Percentiles rank a stretch among this genome's conserved stretches.
These are phyloP conservation scores for Erodium trifolium DNA, from an alignment of 441 rosid species.

Conservation along the genomic window DNA sequence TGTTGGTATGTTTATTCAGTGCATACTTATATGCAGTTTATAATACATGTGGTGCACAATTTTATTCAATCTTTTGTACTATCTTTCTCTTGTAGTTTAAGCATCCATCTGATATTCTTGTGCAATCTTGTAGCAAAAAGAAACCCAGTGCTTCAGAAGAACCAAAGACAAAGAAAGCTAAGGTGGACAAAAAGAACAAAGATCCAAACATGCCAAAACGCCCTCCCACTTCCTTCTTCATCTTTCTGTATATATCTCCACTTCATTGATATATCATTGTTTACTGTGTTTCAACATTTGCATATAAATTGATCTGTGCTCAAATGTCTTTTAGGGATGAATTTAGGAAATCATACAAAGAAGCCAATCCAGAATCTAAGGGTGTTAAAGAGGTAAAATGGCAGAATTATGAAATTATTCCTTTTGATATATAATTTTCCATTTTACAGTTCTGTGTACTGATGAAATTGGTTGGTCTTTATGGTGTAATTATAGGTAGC, in stretches of 20 bases:
- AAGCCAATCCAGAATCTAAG: slow-evolving; percentile 48
- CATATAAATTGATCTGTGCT: not conserved
- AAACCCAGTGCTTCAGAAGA: slow-evolving; percentile 35
- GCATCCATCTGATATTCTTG: not conserved
- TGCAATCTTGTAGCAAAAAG: slow-evolving; percentile 42
- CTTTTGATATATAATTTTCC: not conserved
- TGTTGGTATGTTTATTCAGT: not conserved
- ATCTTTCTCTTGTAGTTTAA: not conserved
- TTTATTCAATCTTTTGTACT: not conserved
- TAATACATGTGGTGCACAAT: not conserved
- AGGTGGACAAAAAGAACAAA: slow-evolving; percentile 37
- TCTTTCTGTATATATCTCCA: slow-evolving; percentile 47
- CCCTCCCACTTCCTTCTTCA: slow-evolving; percentile 76
- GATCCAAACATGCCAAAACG: slow-evolving; percentile 55
- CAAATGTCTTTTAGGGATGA: slow-evolving; percentile 42
- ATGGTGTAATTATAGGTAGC: slow-evolving; percentile 40
- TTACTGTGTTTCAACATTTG: not conserved
- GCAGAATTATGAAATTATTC: not conserved
- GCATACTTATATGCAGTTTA: not conserved
- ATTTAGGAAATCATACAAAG: slow-evolving; percentile 52
- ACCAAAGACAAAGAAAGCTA: slow-evolving; percentile 58
- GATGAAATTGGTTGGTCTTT: not conserved
- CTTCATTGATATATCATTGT: not conserved
- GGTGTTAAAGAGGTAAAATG: slow-evolving; percentile 39
- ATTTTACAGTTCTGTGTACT: not conserved